Conservation (phyloP, 257 asterid species). For the Solanum corneliomulleri region DNA sequence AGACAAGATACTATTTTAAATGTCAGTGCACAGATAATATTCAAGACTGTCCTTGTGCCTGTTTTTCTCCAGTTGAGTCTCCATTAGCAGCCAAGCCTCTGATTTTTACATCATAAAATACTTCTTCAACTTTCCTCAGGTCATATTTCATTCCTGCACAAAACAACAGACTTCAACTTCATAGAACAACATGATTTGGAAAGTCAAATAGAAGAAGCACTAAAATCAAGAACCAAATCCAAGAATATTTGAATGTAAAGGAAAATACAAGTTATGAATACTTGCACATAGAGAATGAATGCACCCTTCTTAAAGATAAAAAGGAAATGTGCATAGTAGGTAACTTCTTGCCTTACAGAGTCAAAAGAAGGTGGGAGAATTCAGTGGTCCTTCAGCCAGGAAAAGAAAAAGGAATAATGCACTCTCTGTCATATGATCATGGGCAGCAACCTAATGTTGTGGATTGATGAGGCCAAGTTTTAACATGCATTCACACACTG, state of each 20-base stretch:
- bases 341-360: background rate
- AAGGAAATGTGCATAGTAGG: background rate
- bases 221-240: background rate
- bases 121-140: slow-evolving; percentile 87
- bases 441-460: too few relatives aligned
- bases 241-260: background rate
- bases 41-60: slow-evolving; percentile 18
- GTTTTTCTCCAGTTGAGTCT: slow-evolving; percentile 20
- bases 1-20: background rate
- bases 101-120: slow-evolving; percentile 79
- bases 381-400: background rate
- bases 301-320: background rate
- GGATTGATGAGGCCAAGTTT: too few relatives aligned
- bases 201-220: background rate
- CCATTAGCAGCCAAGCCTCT: slow-evolving; percentile 57
- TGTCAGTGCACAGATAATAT: background rate
- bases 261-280: background rate
- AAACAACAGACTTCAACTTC: background rate
- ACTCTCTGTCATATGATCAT: background rate
- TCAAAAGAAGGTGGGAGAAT: background rate
- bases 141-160: slow-evolving; percentile 90
- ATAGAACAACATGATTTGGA: too few relatives aligned
- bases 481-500: too few relatives aligned
- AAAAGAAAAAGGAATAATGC: background rate
- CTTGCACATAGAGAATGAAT: background rate